Conservation (phyloP, 768 basidiomycete genomes). For the Ephemerocybe angulata region DNA sequence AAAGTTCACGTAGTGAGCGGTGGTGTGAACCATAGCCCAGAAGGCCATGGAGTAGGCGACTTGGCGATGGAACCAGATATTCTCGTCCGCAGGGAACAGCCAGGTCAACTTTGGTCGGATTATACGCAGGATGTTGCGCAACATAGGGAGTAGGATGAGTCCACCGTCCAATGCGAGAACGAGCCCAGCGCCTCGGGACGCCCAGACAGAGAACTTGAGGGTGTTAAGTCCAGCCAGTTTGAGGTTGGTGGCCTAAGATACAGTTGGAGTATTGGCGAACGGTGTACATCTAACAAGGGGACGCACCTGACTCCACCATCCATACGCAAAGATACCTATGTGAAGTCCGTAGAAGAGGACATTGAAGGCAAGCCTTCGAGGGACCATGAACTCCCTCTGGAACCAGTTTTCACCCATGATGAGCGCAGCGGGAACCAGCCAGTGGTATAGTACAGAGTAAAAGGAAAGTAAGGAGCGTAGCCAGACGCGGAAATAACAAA, state of each 20-base stretch:
- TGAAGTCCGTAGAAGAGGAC: conserved; percentile 80
- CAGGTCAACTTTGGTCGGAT: conserved; percentile 78
- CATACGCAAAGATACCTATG: conserved; percentile 69
- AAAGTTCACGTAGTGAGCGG: conserved; percentile 92
- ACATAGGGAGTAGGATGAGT: conserved; percentile 83
- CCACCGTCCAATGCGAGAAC: conserved; percentile 85
- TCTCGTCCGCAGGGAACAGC: conserved; percentile 90
- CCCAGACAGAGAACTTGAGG: conserved; percentile 84
- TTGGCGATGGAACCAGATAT: conserved; percentile 94
- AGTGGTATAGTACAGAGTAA: conserved; percentile 27
- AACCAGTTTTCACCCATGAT: conserved; percentile 72
- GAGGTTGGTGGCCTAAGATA: conserved; percentile 50
- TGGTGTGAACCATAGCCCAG: conserved; percentile 90
- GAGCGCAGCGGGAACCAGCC: conserved; percentile 44
- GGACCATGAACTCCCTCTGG: conserved; percentile 60
- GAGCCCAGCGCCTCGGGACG: conserved; percentile 86
- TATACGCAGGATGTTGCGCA: conserved; percentile 83
- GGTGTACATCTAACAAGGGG: background rate
- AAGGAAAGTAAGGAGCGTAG: conserved; percentile 18
- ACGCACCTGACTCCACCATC: conserved; percentile 82
- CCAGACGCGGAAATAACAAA: conserved; percentile 15
- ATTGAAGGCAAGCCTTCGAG: conserved; percentile 68
- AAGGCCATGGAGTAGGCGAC: conserved; percentile 94
- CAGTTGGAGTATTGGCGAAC: conserved; percentile 2
- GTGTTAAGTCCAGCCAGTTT: conserved; percentile 73